Percentiles rank a stretch among this genome's conserved stretches.
Conservation (phyloP, 2,329 filamentous ascomycete species). For the Phoma sp. region DNA sequence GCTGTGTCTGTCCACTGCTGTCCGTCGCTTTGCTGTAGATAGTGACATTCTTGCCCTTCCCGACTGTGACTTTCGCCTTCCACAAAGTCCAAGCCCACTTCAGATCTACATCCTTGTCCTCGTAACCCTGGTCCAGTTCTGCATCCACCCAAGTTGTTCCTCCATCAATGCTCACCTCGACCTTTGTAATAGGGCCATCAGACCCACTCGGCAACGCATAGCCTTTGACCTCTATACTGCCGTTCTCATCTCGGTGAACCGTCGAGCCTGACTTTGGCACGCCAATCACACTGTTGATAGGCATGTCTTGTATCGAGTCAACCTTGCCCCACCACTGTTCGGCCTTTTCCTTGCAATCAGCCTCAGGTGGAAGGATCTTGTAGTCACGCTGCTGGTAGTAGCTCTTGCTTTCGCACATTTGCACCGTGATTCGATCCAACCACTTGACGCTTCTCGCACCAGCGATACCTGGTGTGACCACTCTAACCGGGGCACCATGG, state of each 20-base stretch:
- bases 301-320: constrained; percentile 63
- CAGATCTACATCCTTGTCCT: constrained; percentile 36
- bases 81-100: constrained; percentile 67
- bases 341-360: constrained; percentile 57
- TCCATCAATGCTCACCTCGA: constrained; percentile 61
- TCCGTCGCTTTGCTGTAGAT: constrained; percentile 65
- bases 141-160: constrained; percentile 61
- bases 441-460: constrained; percentile 65
- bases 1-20: constrained; percentile 60
- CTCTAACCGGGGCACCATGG: constrained; percentile 62
- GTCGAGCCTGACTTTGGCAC: constrained; percentile 56
- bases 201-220: constrained; percentile 64
- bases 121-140: constrained; percentile 41
- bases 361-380: constrained; percentile 64
- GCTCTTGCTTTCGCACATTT: constrained; percentile 59
- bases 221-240: constrained; percentile 58
- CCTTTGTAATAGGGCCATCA: constrained; percentile 60
- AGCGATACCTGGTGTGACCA: constrained; percentile 61
- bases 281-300: constrained; percentile 63
- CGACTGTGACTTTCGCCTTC: constrained; percentile 54
- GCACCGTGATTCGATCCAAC: constrained; percentile 62
- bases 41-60: constrained; percentile 51
- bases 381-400: constrained; percentile 67
- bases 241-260: constrained; percentile 50
- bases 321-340: constrained; percentile 61